Conservation (phyloP, 1,139 yeast genomes). For the Pichia sp. region DNA sequence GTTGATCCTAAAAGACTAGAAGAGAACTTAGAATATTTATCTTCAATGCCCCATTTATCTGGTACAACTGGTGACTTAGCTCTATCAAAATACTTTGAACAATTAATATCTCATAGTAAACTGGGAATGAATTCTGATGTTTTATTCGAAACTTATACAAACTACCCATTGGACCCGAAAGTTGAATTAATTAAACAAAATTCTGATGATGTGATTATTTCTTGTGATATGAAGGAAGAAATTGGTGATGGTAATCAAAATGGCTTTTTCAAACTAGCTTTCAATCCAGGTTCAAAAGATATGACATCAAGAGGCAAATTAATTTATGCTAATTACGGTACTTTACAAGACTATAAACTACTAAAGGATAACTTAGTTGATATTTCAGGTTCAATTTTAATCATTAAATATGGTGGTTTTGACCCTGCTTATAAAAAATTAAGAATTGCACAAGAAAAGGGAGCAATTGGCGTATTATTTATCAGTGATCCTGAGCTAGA, state of each 20-base stretch:
- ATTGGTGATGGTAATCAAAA: slow-evolving; percentile 11
- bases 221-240: slow-evolving; percentile 29
- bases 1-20: slow-evolving; percentile 57
- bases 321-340: slow-evolving; percentile 62
- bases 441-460: slow-evolving; percentile 42
- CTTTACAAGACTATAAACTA: slow-evolving; percentile 46
- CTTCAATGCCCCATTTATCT: slow-evolving; percentile 79
- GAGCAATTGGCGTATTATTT: slow-evolving; percentile 52
- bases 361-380: slow-evolving; percentile 36
- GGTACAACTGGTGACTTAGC: slow-evolving; percentile 84
- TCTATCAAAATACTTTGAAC: slow-evolving; percentile 57
- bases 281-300: slow-evolving; percentile 61
- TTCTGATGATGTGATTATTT: slow-evolving; percentile 16
- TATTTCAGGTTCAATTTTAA: slow-evolving; percentile 41
- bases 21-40: slow-evolving; percentile 66
- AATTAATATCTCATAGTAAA: slow-evolving; percentile 52
- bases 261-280: slow-evolving; percentile 35
- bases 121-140: slow-evolving; percentile 45
- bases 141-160: slow-evolving; percentile 49
- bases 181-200: slow-evolving; percentile 19
- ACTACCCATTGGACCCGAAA: slow-evolving; percentile 43
- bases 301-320: slow-evolving; percentile 50
- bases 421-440: slow-evolving; percentile 45
- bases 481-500: slow-evolving; percentile 38
- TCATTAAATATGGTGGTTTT: slow-evolving; percentile 45